A percentile compares a stretch with the other conserved stretches of the same genome.
phyloP scores from a whole-genome alignment of 2,329 filamentous ascomycete species.

The Ophiosphaerella korrae region DNA sequence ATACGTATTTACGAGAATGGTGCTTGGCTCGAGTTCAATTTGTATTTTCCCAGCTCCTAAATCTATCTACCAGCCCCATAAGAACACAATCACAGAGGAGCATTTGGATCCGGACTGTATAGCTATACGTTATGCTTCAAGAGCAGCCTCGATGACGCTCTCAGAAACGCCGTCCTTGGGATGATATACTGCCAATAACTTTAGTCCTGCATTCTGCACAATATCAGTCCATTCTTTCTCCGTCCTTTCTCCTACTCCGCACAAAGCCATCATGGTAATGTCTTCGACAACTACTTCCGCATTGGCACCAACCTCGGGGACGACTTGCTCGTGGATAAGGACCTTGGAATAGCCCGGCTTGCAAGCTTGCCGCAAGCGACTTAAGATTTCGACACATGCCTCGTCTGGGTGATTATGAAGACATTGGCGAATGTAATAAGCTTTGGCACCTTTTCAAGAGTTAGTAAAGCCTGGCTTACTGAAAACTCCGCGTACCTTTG shows the following conservation, averaged over 20 bases:
- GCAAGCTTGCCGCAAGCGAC: neutral
- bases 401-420: constrained; percentile 17
- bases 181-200: neutral
- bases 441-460: constrained; percentile 48
- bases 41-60: too few species aligned
- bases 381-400: constrained; percentile 7
- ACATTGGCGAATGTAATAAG: constrained; percentile 17
- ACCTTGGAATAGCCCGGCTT: neutral
- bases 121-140: neutral
- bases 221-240: neutral
- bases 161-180: neutral
- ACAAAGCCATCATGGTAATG: neutral
- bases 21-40: too few species aligned
- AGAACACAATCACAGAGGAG: neutral
- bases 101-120: neutral
- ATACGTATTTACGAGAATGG: too few species aligned
- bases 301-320: neutral
- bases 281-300: neutral
- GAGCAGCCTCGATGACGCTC: neutral
- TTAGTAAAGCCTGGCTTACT: constrained; percentile 26
- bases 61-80: too few species aligned
- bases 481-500: constrained; percentile 26
- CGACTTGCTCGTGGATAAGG: neutral
- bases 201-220: neutral
- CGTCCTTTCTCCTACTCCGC: neutral